Evolutionary conservation across 2,329 filamentous ascomycete genomes (phyloP).

Genomic region (Hymenoscyphus scutula): DNA sequence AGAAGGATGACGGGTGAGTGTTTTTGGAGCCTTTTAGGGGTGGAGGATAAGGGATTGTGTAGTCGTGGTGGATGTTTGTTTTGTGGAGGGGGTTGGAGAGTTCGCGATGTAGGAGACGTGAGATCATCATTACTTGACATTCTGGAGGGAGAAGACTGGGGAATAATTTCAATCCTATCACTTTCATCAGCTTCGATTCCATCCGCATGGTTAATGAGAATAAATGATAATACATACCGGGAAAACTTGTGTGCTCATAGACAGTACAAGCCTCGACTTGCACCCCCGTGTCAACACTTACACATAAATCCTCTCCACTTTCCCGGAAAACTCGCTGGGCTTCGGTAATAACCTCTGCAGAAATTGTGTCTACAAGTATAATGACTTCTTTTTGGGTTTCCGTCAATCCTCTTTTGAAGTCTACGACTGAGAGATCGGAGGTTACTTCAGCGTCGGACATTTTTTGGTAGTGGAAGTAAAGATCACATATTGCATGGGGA

Average conservation of each 20-base stretch:
- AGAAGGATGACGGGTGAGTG: constrained; percentile 47
- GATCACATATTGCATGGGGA: constrained; percentile 34
- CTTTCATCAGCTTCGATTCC: neutral
- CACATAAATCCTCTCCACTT: neutral
- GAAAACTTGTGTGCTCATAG: constrained; percentile 35
- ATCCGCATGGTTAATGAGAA: neutral
- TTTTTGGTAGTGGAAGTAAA: constrained; percentile 36
- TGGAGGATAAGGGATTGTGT: constrained; percentile 60
- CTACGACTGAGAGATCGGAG: constrained; percentile 32
- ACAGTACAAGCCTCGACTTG: constrained; percentile 27
- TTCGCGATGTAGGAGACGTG: constrained; percentile 73
- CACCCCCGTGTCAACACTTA: neutral
- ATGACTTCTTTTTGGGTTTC: constrained; percentile 28
- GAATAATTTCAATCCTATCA: constrained; percentile 59
- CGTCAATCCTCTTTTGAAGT: constrained; percentile 33
- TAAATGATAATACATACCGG: constrained; percentile 21
- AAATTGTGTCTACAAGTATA: constrained; percentile 24
- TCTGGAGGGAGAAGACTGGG: constrained; percentile 70
- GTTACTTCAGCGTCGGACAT: constrained; percentile 29
- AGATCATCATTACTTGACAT: constrained; percentile 70
- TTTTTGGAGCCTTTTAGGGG: constrained; percentile 13
- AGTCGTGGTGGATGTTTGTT: constrained; percentile 85
- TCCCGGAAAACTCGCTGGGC: constrained; percentile 25
- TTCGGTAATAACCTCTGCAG: constrained; percentile 26
- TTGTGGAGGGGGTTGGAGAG: constrained; percentile 71